These are phyloP conservation scores for Triangularia setosa DNA, from an alignment of 2,329 filamentous ascomycete species.

Conservation along the genomic window DNA sequence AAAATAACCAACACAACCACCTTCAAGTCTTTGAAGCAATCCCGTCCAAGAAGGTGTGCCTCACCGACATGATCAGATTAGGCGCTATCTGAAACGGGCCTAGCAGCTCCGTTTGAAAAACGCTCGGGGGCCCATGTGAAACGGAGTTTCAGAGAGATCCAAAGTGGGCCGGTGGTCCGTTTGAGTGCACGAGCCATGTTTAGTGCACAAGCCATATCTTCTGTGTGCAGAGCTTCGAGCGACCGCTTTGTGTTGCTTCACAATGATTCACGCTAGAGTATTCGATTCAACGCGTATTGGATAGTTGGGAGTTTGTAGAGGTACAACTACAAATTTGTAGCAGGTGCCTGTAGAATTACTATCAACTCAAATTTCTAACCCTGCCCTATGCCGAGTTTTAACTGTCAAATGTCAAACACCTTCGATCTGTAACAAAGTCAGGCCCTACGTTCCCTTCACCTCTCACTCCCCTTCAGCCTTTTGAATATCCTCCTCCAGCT, in stretches of 20 bases:
- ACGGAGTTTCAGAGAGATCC: not conserved
- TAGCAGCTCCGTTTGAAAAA: not conserved
- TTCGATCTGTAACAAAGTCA: not conserved
- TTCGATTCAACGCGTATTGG: not conserved
- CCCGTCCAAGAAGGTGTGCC: not conserved
- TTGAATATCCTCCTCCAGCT: conserved; percentile 33
- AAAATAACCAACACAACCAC: not conserved
- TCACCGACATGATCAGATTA: not conserved
- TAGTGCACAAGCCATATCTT: not conserved
- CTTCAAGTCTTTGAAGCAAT: not conserved
- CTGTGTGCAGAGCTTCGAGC: not conserved
- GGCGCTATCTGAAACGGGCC: not conserved
- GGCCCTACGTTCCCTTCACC: not conserved
- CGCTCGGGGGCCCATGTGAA: not conserved
- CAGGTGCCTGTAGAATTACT: not conserved
- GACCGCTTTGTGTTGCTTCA: not conserved
- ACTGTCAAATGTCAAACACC: not conserved
- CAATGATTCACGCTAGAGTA: not conserved
- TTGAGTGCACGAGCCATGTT: not conserved
- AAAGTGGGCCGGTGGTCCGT: not conserved
- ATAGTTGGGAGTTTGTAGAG: not conserved
- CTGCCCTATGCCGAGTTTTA: not conserved
- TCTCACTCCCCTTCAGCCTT: not conserved
- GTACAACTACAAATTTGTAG: not conserved
- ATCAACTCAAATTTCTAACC: not conserved